These are phyloP conservation scores for Mucor mucedo DNA, from an alignment of 371 early-diverging fungal species.

Conservation along the genomic window DNA sequence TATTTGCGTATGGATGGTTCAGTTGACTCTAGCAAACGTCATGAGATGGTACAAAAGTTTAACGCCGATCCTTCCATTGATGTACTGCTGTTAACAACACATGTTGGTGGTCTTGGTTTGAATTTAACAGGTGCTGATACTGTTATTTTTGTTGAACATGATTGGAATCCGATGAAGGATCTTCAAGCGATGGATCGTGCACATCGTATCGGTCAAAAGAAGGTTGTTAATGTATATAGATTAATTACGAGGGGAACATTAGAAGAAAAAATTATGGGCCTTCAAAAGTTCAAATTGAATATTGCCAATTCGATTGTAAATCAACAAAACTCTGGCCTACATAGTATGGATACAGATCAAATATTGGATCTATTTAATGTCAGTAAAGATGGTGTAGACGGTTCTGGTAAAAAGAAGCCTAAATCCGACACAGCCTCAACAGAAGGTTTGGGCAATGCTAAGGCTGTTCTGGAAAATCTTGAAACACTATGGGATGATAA, in stretches of 20 bases:
- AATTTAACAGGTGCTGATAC: slow-evolving; percentile 99
- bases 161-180: slow-evolving; percentile 99
- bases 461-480: slow-evolving; percentile 85
- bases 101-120: slow-evolving; percentile 98
- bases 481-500: slow-evolving; percentile 93
- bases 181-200: slow-evolving; percentile 98
- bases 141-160: slow-evolving; percentile 99
- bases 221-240: slow-evolving; percentile 95
- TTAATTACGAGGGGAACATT: slow-evolving; percentile 90
- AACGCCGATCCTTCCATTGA: slow-evolving; percentile 97
- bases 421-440: slow-evolving; percentile 24
- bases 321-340: slow-evolving; percentile 94
- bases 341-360: slow-evolving; percentile 94
- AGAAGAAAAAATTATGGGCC: slow-evolving; percentile 96
- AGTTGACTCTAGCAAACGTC: slow-evolving; percentile 83
- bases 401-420: slow-evolving; percentile 28
- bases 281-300: slow-evolving; percentile 99
- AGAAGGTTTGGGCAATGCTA: slow-evolving; percentile 53
- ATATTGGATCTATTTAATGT: slow-evolving; percentile 91
- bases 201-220: slow-evolving; percentile 97
- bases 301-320: slow-evolving; percentile 98
- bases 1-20: slow-evolving; percentile 98
- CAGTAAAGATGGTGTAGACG: slow-evolving; percentile 45
- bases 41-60: slow-evolving; percentile 93
- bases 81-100: slow-evolving; percentile 95